Percentiles rank a stretch among this genome's conserved stretches.
Conservation (phyloP, 1,139 yeast species). For the Scheffersomyces lignicola region DNA sequence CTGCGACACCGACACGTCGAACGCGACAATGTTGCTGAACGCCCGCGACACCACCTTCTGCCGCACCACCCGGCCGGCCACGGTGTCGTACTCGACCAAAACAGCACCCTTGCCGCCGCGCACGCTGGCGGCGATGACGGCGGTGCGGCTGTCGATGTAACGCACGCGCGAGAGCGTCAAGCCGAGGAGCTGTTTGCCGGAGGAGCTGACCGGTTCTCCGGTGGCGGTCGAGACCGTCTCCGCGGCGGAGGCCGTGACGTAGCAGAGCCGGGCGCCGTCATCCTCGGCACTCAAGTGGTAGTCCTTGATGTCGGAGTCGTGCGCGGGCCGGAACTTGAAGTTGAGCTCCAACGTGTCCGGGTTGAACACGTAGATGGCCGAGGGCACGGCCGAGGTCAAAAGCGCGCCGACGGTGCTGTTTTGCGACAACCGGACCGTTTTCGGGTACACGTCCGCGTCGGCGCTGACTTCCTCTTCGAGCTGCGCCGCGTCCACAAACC, state of each 20-base stretch:
- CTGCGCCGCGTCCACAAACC: constrained; percentile 61
- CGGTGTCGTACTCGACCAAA: constrained; percentile 42
- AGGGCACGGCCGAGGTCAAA: constrained; percentile 63
- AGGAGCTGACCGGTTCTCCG: constrained; percentile 37
- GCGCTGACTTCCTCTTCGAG: constrained; percentile 35
- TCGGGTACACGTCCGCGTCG: constrained; percentile 57
- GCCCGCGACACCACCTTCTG: constrained; percentile 49
- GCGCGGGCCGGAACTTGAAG: constrained; percentile 18
- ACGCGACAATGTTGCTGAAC: constrained; percentile 66
- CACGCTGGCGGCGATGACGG: constrained; percentile 57
- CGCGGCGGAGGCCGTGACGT: constrained; percentile 54
- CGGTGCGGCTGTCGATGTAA: constrained; percentile 53
- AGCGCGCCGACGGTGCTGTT: constrained; percentile 60
- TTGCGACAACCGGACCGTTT: constrained; percentile 51
- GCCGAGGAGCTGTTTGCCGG: constrained; percentile 29
- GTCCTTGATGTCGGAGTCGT: constrained; percentile 26
- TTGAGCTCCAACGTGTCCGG: constrained; percentile 50
- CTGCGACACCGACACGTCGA: constrained; percentile 50
- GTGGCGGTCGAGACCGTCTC: constrained; percentile 53
- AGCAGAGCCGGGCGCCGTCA: constrained; percentile 55
- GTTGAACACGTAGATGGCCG: constrained; percentile 57
- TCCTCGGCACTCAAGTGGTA: constrained; percentile 31
- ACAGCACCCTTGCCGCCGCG: constrained; percentile 42
- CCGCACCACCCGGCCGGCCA: constrained; percentile 42
- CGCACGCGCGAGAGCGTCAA: constrained; percentile 57